Evolutionary conservation across 305 asterid genomes (phyloP), one percentile per base, ranked within the genome.

Genomic region (Solanum hybrid): DNA sequence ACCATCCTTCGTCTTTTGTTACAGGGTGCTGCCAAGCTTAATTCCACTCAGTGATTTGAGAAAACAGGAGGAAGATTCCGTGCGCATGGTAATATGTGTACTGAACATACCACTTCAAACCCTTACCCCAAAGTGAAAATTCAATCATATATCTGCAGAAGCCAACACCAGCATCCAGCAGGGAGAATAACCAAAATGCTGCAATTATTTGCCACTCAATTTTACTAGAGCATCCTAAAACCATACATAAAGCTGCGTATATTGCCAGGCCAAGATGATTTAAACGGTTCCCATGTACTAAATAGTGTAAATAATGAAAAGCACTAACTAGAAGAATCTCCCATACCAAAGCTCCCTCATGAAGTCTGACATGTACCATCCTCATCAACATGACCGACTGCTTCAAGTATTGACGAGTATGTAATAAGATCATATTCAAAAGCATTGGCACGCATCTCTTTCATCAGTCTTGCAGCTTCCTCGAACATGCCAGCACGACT

Each of bases 401-500:
- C 99, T 90, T 97, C 99, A 88, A 97, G 98, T 86, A 96, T 96
- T 13, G 99, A 97, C 24, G 99, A 95, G 92, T 96, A 96, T 7
- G 99, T 95, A 76, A 97, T 94, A 72, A 81, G 88, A 92, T 97
- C 98, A 91, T 95, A 97, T 80, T 97, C 98, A 86, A 93, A 95
- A 40, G 99, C 99, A 86, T 91, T 93, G 85, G 34, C 84, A 22
- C 46, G 92, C 99, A 97, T 97, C 95, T 96, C 99, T 88, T 94
- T 94, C 99, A 97, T 97, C 91, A 97, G 90, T 91, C 88, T 95
- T 11, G 99, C 96, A 88, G 99, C 99, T 93, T 97, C 99, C 91
- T 97, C 99, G 84, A 97, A 95, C 98, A 95, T 95, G 31, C 99
- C 99, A 78, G 96, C 97, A 86, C 96, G 97, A 91, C 99, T 96